phyloP scores from a whole-genome alignment of 1,139 yeast genomes.

The Arxiozyma bovina region DNA sequence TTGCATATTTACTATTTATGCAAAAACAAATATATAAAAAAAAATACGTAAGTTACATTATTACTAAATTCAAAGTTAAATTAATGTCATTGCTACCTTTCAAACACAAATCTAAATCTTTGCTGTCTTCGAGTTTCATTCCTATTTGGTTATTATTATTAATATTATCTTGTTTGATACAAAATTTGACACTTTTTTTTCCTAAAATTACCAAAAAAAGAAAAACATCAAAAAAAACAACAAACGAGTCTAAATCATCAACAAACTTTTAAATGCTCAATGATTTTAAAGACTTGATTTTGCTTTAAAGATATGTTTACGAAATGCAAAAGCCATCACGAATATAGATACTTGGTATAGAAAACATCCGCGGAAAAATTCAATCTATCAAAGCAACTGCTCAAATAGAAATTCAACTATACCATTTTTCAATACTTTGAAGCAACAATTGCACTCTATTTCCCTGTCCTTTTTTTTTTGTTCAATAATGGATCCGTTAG shows the following conservation, averaged over 20 bases:
- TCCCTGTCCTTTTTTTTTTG: too few relatives aligned
- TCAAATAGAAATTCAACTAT: neutral
- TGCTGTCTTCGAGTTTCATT: neutral
- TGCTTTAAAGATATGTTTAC: too few relatives aligned
- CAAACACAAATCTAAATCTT: too few relatives aligned
- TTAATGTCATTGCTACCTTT: neutral
- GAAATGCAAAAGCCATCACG: too few relatives aligned
- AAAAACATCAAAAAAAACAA: neutral
- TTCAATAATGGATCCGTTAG: neutral
- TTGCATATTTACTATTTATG: neutral
- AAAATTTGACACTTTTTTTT: neutral
- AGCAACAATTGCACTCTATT: neutral
- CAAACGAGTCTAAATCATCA: neutral
- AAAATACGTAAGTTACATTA: neutral
- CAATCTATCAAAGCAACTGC: neutral
- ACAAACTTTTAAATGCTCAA: too few relatives aligned
- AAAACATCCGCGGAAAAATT: neutral
- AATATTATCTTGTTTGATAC: neutral
- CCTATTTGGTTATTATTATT: too few relatives aligned
- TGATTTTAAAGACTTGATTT: too few relatives aligned
- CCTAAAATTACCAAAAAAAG: neutral
- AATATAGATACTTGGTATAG: neutral
- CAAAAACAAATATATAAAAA: neutral
- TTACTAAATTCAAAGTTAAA: too few relatives aligned
- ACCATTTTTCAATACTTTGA: too few relatives aligned